phyloP scores from a whole-genome alignment of 495 filamentous ascomycete genomes.

The Penicillium manginii region DNA sequence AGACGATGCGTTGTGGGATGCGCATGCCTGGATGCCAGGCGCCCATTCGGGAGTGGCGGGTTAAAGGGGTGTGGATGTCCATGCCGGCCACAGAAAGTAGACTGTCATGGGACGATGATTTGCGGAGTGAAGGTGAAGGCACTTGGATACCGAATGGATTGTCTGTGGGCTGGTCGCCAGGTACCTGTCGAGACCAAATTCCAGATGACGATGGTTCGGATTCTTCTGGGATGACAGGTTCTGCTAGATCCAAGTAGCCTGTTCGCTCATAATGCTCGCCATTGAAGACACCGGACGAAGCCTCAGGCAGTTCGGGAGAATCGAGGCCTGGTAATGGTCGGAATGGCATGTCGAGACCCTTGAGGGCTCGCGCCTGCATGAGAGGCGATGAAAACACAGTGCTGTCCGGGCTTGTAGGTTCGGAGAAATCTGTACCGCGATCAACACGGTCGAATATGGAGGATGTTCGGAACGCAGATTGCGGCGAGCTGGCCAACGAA shows the following conservation, averaged over 20 bases:
- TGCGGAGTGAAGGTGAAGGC: conserved; percentile 35
- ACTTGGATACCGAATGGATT: conserved; percentile 22
- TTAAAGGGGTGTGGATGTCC: conserved; percentile 52
- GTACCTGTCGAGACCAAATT: conserved; percentile 9
- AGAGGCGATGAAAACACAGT: conserved; percentile 57
- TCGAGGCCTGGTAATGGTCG: conserved; percentile 44
- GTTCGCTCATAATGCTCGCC: conserved; percentile 30
- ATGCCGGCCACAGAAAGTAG: conserved; percentile 54
- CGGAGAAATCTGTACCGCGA: conserved; percentile 59
- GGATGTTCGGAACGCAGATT: conserved; percentile 71
- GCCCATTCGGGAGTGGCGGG: conserved; percentile 40
- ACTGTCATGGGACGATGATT: conserved; percentile 54
- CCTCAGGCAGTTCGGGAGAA: conserved; percentile 18
- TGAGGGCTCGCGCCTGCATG: conserved; percentile 48
- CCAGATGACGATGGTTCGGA: conserved; percentile 33
- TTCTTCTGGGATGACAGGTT: conserved; percentile 49
- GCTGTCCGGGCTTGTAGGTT: conserved; percentile 76
- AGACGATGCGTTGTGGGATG: conserved; percentile 42
- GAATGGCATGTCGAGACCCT: conserved; percentile 56
- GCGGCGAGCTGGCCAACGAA: conserved; percentile 81
- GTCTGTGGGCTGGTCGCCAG: conserved; percentile 5
- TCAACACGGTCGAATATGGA: conserved; percentile 76
- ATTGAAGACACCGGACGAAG: conserved; percentile 20
- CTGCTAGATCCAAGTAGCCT: conserved; percentile 21
- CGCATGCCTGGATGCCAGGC: conserved; percentile 35